Evolutionary conservation across 345 rosid species (phyloP).

Genomic region (Erysimum cheiranthoides): DNA sequence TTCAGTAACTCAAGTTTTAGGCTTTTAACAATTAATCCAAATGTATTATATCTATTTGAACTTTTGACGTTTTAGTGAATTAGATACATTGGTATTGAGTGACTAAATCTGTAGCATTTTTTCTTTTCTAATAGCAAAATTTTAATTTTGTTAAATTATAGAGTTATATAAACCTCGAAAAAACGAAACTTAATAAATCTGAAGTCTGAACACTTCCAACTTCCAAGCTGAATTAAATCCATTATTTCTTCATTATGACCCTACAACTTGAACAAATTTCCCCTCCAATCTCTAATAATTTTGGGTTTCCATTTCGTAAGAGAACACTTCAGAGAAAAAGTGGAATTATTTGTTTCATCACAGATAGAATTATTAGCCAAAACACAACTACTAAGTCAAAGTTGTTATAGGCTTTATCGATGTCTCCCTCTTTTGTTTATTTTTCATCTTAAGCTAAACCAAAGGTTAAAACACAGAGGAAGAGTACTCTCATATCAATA

Average conservation of each 20-base stretch:
- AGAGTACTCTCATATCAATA: conserved; percentile 13
- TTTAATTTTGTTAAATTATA: too few species aligned
- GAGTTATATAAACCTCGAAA: too few species aligned
- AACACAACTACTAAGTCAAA: conserved; percentile 11
- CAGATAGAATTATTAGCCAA: neutral
- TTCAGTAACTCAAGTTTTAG: neutral
- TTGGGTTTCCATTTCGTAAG: neutral
- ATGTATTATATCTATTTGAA: too few species aligned
- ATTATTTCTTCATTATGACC: neutral
- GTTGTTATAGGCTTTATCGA: conserved; percentile 20
- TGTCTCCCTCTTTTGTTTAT: conserved; percentile 15
- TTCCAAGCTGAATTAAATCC: too few species aligned
- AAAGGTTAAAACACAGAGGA: neutral
- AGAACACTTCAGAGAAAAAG: neutral
- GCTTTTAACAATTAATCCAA: too few species aligned
- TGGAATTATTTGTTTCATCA: conserved; percentile 10
- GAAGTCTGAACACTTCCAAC: too few species aligned
- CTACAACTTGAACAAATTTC: neutral
- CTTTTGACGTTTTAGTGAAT: neutral
- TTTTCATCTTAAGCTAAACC: conserved; percentile 4
- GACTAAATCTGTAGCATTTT: too few species aligned
- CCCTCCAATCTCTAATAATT: too few species aligned
- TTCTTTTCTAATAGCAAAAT: too few species aligned
- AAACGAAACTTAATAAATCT: too few species aligned
- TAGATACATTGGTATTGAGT: too few species aligned